phyloP scores from a whole-genome alignment of 768 basidiomycete genomes.

The Tylopilus sp. region DNA sequence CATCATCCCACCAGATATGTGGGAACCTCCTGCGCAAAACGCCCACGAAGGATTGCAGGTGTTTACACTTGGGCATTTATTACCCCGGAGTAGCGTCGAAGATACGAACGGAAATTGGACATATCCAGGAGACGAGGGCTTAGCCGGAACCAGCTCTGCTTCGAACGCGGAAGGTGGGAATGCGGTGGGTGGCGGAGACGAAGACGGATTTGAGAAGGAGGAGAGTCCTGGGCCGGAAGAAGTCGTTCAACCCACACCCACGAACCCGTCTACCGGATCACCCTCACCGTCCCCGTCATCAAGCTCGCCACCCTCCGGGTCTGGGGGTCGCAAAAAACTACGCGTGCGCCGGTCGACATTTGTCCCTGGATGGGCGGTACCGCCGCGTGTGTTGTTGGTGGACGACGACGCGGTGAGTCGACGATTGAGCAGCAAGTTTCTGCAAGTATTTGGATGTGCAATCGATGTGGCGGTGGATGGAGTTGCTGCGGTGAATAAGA shows the following conservation, averaged over 20 bases:
- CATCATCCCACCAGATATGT: constrained; percentile 23
- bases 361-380: constrained; percentile 88
- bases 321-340: constrained; percentile 40
- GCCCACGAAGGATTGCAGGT: constrained; percentile 70
- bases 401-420: constrained; percentile 94
- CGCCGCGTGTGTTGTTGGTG: constrained; percentile 87
- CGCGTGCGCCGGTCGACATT: constrained; percentile 75
- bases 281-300: constrained; percentile 15
- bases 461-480: constrained; percentile 96
- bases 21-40: constrained; percentile 27
- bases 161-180: constrained; percentile 20
- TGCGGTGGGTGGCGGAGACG: constrained; percentile 19
- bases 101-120: constrained; percentile 61
- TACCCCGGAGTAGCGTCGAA: constrained; percentile 52
- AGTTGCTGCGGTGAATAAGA: constrained; percentile 88
- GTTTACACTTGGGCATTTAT: constrained; percentile 74
- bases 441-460: constrained; percentile 93
- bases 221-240: constrained; percentile 34
- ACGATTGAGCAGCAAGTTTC: constrained; percentile 84
- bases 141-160: constrained; percentile 7
- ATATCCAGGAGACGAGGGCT: constrained; percentile 39
- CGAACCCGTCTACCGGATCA: constrained; percentile 19
- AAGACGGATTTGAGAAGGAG: constrained; percentile 23
- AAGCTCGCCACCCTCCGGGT: constrained; percentile 7
- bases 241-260: constrained; percentile 39